Evolutionary conservation across 345 rosid species (phyloP).

Genomic region (Stellera chamaejasme): DNA sequence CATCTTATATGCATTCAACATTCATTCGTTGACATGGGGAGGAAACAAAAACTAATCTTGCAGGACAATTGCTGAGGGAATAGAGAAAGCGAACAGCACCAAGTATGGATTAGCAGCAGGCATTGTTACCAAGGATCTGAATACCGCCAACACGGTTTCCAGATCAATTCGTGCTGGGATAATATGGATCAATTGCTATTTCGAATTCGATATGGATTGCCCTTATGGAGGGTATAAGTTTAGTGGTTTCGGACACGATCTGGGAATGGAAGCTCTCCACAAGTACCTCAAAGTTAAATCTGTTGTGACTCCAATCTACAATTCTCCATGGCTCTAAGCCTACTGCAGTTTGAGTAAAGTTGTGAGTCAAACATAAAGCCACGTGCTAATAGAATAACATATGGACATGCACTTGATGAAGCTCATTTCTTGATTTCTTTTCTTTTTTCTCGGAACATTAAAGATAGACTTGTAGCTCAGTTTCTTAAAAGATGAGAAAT

Average conservation of each 20-base stretch:
- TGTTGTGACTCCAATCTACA: conserved; percentile 50
- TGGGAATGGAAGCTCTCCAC: conserved; percentile 51
- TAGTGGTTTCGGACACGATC: conserved; percentile 67
- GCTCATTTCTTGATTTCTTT: not conserved
- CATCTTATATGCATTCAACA: not conserved
- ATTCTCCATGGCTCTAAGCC: conserved; percentile 63
- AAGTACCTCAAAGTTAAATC: conserved; percentile 60
- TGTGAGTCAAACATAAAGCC: not conserved
- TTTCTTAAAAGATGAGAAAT: too few relatives aligned
- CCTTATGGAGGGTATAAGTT: conserved; percentile 68
- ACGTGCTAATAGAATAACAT: too few relatives aligned
- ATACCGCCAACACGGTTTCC: conserved; percentile 58
- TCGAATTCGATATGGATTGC: conserved; percentile 45
- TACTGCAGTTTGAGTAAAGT: not conserved
- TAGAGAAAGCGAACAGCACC: conserved; percentile 52
- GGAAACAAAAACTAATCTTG: not conserved
- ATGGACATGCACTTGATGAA: too few relatives aligned
- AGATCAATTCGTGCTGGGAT: conserved; percentile 40
- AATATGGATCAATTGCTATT: conserved; percentile 66
- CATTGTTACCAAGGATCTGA: conserved; percentile 48
- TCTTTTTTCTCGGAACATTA: not conserved
- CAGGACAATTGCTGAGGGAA: conserved; percentile 71
- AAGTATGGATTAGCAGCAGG: conserved; percentile 80
- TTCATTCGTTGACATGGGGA: not conserved
- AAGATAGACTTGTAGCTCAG: too few relatives aligned